phyloP scores from a whole-genome alignment of 768 basidiomycete species.

The Phaeolepiota aurea region DNA sequence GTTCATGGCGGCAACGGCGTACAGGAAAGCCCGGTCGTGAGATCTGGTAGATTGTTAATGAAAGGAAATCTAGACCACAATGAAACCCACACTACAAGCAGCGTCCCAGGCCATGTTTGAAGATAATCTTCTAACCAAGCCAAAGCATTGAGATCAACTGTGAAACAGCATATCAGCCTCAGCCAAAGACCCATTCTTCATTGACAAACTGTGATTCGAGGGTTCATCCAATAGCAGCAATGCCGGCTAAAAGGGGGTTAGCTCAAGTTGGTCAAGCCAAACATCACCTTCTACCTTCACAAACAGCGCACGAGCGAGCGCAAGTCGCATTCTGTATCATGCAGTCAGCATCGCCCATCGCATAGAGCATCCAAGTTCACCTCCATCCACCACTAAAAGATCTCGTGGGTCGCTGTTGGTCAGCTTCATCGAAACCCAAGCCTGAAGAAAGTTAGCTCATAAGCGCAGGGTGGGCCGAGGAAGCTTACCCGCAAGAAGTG shows the following conservation, averaged over 20 bases:
- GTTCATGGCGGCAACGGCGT: slow-evolving; percentile 13
- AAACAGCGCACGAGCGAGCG: slow-evolving; percentile 90
- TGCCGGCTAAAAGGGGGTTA: slow-evolving; percentile 37
- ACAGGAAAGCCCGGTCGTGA: slow-evolving; percentile 96
- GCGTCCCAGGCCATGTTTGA: slow-evolving; percentile 88
- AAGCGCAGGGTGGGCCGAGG: too few species aligned
- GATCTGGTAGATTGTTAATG: slow-evolving; percentile 41
- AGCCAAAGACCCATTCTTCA: neutral
- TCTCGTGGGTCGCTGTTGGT: slow-evolving; percentile 76
- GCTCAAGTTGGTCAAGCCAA: neutral
- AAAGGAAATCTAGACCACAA: slow-evolving; percentile 1
- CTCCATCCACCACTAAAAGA: slow-evolving; percentile 97
- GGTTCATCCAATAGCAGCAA: slow-evolving; percentile 86
- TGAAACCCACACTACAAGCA: slow-evolving; percentile 77
- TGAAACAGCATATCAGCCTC: slow-evolving; percentile 1
- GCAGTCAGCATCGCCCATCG: slow-evolving; percentile 2
- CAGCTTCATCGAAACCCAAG: slow-evolving; percentile 83
- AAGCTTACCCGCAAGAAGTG: slow-evolving; percentile 78
- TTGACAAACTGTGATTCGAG: slow-evolving; percentile 82
- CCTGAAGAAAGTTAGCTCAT: too few species aligned
- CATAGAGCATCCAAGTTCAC: slow-evolving; percentile 29
- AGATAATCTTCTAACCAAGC: slow-evolving; percentile 98
- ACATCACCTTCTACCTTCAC: slow-evolving; percentile 56
- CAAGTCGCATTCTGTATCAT: slow-evolving; percentile 78
- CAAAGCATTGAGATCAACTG: slow-evolving; percentile 89